Evolutionary conservation across 108 stramenopile species (phyloP), one percentile per base, ranked within the genome.

Genomic region (Pseudonitzschia delicatissima): DNA sequence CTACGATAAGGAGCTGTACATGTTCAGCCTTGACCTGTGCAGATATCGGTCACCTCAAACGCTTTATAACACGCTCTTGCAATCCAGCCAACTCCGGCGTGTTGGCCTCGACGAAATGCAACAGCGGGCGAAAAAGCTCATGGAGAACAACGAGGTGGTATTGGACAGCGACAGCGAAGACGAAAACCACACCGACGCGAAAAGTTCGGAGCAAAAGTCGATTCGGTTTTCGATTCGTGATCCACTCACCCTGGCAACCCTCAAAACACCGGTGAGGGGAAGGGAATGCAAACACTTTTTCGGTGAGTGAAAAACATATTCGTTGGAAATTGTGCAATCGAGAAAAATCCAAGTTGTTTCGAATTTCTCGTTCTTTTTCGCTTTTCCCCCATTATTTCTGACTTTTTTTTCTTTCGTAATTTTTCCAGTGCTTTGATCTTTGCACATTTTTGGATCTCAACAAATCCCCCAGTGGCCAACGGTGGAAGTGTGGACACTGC

Each of bases 401-500:
- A 2, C 20, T 48, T 48, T 48, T 48, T 21, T 27, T 55, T 13
- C 6, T 28, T 12, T 27, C 17, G 31, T 15, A 42, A 2, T 18
- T 9, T 11, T 59, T 36, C 23, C 49, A 82, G 77, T 83, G 82
- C 63, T 87, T 94, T 76, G 88, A 94, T 74, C 66, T 91, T 28
- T 37, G 57, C 26, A 80, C 74, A 39, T 94, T 73, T 50, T 58
- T 94, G 58, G 40, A 62, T 17, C 50, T 65, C 2, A 87, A 90
- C 72, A 47, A 73, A 17, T 62, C 34, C 31, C 81, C 83, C 15
- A 45, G 63, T 47, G 89, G 87, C n/a, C 75, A 76, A 4, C 71
- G 92, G 44, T 94, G 92, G 92, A 65, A 81, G 55, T 93, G 92
- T 59, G 69, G 53, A 26, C 57, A 55, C 20, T 83, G 82, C 44